These are phyloP conservation scores for Fagopyrum tataricum DNA, from an alignment of 148 eudicot species.

Conservation along the genomic window DNA sequence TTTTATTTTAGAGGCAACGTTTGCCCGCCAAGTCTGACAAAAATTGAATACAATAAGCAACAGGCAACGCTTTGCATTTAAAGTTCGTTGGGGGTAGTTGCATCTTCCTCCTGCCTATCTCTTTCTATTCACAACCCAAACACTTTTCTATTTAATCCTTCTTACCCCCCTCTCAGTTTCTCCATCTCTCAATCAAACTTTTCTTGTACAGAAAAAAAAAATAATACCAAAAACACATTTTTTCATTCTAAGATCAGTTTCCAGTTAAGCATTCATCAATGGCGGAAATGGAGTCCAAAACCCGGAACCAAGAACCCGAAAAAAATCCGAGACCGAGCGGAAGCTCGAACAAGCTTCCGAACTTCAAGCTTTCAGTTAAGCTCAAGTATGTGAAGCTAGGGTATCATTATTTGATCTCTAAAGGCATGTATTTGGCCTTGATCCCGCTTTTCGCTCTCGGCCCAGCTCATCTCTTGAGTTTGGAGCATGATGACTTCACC, in stretches of 20 bases:
- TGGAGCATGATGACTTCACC: constrained; percentile 19
- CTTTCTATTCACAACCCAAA: neutral
- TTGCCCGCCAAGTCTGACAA: constrained; percentile 5
- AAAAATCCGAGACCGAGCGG: neutral
- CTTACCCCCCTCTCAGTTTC: neutral
- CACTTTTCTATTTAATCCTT: neutral
- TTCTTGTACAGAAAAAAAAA: neutral
- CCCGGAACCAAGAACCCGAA: neutral
- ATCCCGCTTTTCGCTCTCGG: constrained; percentile 20
- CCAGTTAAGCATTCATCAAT: neutral
- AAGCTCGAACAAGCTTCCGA: constrained; percentile 14
- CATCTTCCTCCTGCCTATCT: neutral
- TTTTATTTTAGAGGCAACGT: neutral
- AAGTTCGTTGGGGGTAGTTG: constrained; percentile 8
- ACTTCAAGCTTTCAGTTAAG: constrained; percentile 24
- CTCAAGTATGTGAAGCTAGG: constrained; percentile 43
- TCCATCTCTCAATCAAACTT: neutral
- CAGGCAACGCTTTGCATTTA: neutral
- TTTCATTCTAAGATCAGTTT: neutral
- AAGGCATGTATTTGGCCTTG: constrained; percentile 25
- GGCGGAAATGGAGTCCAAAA: neutral
- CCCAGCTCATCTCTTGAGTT: constrained; percentile 19
- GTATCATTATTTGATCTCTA: constrained; percentile 36
- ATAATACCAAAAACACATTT: neutral
- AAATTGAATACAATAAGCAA: neutral